Evolutionary conservation across 768 basidiomycete genomes (phyloP).

Genomic region (Psilocybe cubensis): DNA sequence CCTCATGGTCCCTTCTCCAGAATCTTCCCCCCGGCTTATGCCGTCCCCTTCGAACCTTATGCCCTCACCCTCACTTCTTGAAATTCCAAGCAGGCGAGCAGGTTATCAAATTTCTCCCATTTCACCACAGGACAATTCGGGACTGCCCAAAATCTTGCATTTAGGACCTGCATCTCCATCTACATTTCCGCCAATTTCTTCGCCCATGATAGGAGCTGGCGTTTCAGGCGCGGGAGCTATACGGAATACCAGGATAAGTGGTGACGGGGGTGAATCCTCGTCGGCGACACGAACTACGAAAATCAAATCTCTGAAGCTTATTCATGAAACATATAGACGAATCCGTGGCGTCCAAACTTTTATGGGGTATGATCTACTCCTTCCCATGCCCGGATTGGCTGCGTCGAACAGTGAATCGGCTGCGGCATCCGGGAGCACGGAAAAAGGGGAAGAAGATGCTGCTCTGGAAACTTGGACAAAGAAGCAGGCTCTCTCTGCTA

Average conservation of each 20-base stretch:
- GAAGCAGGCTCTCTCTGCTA: slow-evolving; percentile 51
- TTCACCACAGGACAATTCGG: slow-evolving; percentile 27
- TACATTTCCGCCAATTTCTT: slow-evolving; percentile 34
- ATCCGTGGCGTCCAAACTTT: slow-evolving; percentile 64
- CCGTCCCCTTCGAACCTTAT: slow-evolving; percentile 33
- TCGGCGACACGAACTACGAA: slow-evolving; percentile 39
- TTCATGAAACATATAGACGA: slow-evolving; percentile 61
- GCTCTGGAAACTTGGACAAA: slow-evolving; percentile 54
- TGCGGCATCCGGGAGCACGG: slow-evolving; percentile 15
- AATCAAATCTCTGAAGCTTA: slow-evolving; percentile 54
- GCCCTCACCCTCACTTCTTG: slow-evolving; percentile 34
- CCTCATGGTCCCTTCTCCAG: slow-evolving; percentile 42
- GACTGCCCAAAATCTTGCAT: slow-evolving; percentile 58
- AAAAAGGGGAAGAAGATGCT: slow-evolving; percentile 39
- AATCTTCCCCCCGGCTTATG: slow-evolving; percentile 45
- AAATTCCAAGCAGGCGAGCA: slow-evolving; percentile 28
- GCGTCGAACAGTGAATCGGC: neutral
- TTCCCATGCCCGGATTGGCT: slow-evolving; percentile 45
- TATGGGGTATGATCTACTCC: slow-evolving; percentile 63
- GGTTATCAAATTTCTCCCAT: slow-evolving; percentile 37
- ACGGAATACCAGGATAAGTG: slow-evolving; percentile 6
- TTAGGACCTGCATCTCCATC: slow-evolving; percentile 55
- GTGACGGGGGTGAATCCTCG: slow-evolving; percentile 17
- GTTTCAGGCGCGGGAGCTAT: slow-evolving; percentile 8
- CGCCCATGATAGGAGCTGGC: slow-evolving; percentile 26